A percentile compares a stretch with the other conserved stretches of the same genome.
These are phyloP conservation scores for Lactarius sanguifluus DNA, from an alignment of 768 basidiomycete genomes.

Conservation along the genomic window DNA sequence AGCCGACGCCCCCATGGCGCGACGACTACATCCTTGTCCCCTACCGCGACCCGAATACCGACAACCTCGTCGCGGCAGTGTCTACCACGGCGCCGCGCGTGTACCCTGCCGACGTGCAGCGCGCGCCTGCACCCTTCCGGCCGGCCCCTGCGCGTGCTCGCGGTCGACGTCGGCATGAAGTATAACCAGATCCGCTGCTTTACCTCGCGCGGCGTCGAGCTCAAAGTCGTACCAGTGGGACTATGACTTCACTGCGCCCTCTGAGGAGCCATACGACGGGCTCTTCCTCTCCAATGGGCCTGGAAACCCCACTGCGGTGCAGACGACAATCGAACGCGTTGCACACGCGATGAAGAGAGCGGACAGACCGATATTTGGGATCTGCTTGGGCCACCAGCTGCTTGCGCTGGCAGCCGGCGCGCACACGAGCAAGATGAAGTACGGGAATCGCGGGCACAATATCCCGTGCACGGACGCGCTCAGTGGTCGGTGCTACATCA, in stretches of 20 bases:
- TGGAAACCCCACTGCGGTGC: constrained; percentile 88
- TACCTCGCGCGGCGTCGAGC: constrained; percentile 83
- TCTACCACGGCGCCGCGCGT: constrained; percentile 69
- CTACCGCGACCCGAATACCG: constrained; percentile 84
- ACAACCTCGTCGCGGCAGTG: constrained; percentile 89
- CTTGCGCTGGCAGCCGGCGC: constrained; percentile 94
- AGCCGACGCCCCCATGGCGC: constrained; percentile 56
- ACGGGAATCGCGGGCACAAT: constrained; percentile 98
- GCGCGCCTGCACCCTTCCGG: constrained; percentile 74
- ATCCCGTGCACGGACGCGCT: constrained; percentile 95
- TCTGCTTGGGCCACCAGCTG: constrained; percentile 97
- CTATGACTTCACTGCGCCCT: constrained; percentile 71
- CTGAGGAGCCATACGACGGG: constrained; percentile 89
- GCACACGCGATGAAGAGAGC: constrained; percentile 64
- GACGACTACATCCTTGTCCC: constrained; percentile 81
- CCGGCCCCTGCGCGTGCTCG: constrained; percentile 78
- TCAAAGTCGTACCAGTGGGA: constrained; percentile 99
- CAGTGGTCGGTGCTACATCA: constrained; percentile 97
- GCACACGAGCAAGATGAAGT: constrained; percentile 97
- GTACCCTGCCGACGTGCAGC: constrained; percentile 58
- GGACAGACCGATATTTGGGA: constrained; percentile 92
- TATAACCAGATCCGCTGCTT: constrained; percentile 99
- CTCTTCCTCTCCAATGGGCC: constrained; percentile 98
- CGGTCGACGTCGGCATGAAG: constrained; percentile 99
- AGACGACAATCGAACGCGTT: constrained; percentile 67